Conservation (phyloP, 2,329 filamentous ascomycete species). For the Cercospora nicotianae region DNA sequence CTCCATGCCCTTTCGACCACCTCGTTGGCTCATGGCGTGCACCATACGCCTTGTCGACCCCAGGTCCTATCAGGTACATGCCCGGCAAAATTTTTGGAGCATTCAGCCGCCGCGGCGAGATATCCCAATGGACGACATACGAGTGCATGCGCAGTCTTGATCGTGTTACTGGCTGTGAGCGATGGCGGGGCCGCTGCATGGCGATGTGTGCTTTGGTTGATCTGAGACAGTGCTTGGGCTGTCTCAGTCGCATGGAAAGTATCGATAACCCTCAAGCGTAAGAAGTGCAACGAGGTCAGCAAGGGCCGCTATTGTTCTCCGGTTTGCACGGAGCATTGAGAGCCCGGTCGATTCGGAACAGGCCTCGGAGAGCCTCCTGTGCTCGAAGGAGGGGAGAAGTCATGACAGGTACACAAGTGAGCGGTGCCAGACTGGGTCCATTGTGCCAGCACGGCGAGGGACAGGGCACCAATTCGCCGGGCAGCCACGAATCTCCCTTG, state of each 20-base stretch:
- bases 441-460: background rate
- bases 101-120: background rate
- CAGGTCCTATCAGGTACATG: background rate
- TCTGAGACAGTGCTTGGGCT: background rate
- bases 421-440: background rate
- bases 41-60: background rate
- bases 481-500: background rate
- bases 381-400: background rate
- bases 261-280: background rate
- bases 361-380: background rate
- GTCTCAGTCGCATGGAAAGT: background rate
- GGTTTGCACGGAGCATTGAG: background rate
- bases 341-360: background rate
- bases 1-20: background rate
- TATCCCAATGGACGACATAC: background rate
- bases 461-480: background rate
- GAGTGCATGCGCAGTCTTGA: background rate
- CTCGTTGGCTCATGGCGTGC: background rate
- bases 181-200: background rate
- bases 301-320: background rate
- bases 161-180: background rate
- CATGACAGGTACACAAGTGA: background rate
- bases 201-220: background rate
- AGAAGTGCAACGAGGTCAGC: background rate
- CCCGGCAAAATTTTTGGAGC: background rate